Conservation (phyloP, 2,329 filamentous ascomycete genomes). For the Sporothrix curviconia region DNA sequence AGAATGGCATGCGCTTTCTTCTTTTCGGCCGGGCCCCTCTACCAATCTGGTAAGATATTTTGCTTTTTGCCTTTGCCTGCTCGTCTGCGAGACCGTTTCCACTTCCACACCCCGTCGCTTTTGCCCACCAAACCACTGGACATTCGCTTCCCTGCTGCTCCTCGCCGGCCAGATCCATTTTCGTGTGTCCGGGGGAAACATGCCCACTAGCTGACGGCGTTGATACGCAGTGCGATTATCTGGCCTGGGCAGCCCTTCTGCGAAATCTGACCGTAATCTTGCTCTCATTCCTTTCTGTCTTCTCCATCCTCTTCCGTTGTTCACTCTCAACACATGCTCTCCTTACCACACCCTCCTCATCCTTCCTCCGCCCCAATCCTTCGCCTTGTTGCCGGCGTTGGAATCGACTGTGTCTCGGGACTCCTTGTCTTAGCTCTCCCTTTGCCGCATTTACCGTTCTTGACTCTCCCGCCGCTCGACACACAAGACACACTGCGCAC, state of each 20-base stretch:
- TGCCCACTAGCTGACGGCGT: neutral
- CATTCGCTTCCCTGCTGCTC: neutral
- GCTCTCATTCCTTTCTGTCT: neutral
- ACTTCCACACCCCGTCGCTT: no score
- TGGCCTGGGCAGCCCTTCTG: neutral
- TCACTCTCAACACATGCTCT: no score
- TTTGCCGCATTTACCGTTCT: neutral
- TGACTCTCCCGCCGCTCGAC: neutral
- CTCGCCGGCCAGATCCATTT: constrained; percentile 4
- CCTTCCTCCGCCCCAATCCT: neutral
- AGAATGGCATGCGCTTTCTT: neutral
- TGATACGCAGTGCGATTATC: neutral
- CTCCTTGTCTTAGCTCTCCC: neutral
- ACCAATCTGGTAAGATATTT: no score
- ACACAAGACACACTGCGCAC: neutral
- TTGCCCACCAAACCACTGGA: neutral
- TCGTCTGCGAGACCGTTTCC: no score
- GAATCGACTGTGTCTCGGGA: constrained; percentile 1
- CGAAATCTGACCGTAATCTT: neutral
- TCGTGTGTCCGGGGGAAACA: constrained; percentile 1
- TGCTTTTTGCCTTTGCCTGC: neutral
- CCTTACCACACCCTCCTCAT: neutral
- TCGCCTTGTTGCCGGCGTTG: neutral
- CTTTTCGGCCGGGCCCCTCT: neutral
- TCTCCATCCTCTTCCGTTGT: neutral